Conservation (phyloP, 345 rosid species). For the Citrus inodora region DNA sequence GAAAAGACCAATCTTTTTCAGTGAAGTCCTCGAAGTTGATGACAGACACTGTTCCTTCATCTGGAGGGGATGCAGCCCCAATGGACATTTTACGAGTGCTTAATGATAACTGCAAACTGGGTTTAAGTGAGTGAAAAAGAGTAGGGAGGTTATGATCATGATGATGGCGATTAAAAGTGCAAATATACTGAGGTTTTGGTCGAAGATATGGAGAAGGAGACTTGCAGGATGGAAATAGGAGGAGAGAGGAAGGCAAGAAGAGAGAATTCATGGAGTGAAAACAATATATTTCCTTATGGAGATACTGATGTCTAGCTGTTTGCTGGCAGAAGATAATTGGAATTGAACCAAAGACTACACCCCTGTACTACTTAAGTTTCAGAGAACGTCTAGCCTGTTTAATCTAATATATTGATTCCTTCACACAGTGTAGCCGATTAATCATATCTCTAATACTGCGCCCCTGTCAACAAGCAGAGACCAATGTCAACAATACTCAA, state of each 20-base stretch:
- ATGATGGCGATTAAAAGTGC: neutral
- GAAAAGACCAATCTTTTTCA: constrained; percentile 93
- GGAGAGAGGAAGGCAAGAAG: constrained; percentile 17
- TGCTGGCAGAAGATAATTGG: neutral
- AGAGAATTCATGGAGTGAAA: constrained; percentile 38
- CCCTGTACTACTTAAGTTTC: neutral
- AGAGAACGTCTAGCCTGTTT: neutral
- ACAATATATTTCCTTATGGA: neutral
- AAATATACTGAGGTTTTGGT: neutral
- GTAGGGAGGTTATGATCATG: constrained; percentile 9
- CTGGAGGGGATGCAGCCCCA: constrained; percentile 35
- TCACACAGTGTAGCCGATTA: neutral
- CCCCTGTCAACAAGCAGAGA: neutral
- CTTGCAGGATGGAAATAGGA: constrained; percentile 11
- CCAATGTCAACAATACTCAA: neutral
- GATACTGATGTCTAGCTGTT: neutral
- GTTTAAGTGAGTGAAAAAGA: constrained; percentile 8
- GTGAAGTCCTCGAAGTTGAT: constrained; percentile 50
- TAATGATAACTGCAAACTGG: constrained; percentile 14
- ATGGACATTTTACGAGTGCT: constrained; percentile 12
- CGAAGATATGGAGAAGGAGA: constrained; percentile 15
- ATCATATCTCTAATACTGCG: neutral
- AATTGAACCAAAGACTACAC: neutral
- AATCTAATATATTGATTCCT: neutral
- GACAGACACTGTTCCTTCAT: constrained; percentile 47